Conservation (phyloP, 2,329 filamentous ascomycete genomes). For the Ophiostoma montium region DNA sequence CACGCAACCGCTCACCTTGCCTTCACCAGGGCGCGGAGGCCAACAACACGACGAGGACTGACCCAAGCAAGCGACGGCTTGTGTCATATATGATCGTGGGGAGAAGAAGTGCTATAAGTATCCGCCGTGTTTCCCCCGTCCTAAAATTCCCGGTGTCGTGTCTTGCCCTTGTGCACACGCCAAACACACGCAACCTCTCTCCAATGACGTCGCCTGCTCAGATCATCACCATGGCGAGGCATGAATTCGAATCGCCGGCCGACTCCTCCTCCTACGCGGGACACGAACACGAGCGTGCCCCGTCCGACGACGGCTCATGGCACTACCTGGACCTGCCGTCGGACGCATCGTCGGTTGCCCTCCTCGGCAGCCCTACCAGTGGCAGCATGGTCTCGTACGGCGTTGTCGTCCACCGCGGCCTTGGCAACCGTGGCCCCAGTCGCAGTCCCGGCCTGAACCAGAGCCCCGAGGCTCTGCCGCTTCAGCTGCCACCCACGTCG, state of each 20-base stretch:
- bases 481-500: slow-evolving; percentile 21
- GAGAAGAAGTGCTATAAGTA: no score
- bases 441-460: slow-evolving; percentile 15
- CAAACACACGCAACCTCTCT: background rate
- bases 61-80: no score
- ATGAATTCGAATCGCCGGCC: slow-evolving; percentile 8
- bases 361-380: slow-evolving; percentile 36
- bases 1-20: no score
- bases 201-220: background rate
- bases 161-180: no score
- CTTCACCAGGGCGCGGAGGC: no score
- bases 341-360: slow-evolving; percentile 26
- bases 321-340: slow-evolving; percentile 27
- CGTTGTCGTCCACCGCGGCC: slow-evolving; percentile 25
- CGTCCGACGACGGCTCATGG: slow-evolving; percentile 29
- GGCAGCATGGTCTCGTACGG: slow-evolving; percentile 37
- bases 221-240: slow-evolving; percentile 3
- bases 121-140: no score
- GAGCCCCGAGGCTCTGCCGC: slow-evolving; percentile 18
- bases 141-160: no score
- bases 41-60: no score
- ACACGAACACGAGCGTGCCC: slow-evolving; percentile 5
- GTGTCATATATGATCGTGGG: no score
- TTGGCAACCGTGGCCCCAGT: slow-evolving; percentile 17
- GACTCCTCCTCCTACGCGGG: slow-evolving; percentile 6